Percentiles rank a stretch among this genome's conserved stretches.
Evolutionary conservation across 2,329 filamentous ascomycete genomes (phyloP).

Genomic region (Penicillium sp.): DNA sequence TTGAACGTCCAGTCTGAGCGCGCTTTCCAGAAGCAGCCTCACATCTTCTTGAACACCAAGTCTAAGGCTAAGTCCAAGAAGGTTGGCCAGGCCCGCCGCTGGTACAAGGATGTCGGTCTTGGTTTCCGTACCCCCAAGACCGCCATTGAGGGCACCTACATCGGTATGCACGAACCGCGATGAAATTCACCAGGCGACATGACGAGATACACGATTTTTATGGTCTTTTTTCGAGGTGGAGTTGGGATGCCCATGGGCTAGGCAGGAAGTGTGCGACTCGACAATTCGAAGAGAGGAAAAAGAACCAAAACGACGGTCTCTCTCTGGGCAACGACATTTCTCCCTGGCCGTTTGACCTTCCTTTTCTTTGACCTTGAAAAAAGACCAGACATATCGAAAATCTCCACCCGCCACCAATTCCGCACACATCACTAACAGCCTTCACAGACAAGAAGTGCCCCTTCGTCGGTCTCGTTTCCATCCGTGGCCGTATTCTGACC

Average conservation of each 20-base stretch:
- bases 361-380: slow-evolving; percentile 7
- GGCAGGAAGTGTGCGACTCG: not conserved
- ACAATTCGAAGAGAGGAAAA: not conserved
- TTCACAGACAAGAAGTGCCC: slow-evolving; percentile 98
- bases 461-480: slow-evolving; percentile 98
- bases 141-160: slow-evolving; percentile 98
- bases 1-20: slow-evolving; percentile 99
- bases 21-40: slow-evolving; percentile 99
- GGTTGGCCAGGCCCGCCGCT: slow-evolving; percentile 91
- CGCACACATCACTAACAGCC: slow-evolving; percentile 26
- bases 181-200: slow-evolving; percentile 19
- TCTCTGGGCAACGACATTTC: not conserved
- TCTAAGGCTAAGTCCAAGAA: slow-evolving; percentile 74
- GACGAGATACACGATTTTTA: slow-evolving; percentile 17
- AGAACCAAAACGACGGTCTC: not conserved
- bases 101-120: slow-evolving; percentile 99
- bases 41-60: slow-evolving; percentile 99
- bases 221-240: slow-evolving; percentile 18
- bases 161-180: slow-evolving; percentile 69
- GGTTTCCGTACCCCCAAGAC: slow-evolving; percentile 98
- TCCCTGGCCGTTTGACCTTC: not conserved
- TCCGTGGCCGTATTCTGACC: slow-evolving; percentile 99
- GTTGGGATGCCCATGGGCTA: slow-evolving; percentile 1
- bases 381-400: slow-evolving; percentile 11
- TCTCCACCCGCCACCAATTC: slow-evolving; percentile 1